Conservation (phyloP, 441 rosid genomes). For the Corymbia calophylla region DNA sequence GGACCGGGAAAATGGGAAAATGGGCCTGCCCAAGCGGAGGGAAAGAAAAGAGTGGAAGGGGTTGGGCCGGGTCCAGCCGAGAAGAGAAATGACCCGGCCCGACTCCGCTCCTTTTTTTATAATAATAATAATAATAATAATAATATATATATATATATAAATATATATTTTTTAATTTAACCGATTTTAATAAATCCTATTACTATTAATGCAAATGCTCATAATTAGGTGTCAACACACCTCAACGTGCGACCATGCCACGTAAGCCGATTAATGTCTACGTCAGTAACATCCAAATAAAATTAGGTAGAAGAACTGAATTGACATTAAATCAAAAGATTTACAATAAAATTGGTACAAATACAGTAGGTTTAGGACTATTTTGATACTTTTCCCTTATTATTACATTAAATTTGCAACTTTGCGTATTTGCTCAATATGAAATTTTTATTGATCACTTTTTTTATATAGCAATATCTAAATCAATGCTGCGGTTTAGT, state of each 20-base stretch:
- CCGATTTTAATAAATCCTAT: too few species aligned
- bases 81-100: neutral
- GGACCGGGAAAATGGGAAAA: neutral
- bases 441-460: neutral
- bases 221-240: neutral
- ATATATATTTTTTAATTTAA: too few species aligned
- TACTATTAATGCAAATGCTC: too few species aligned
- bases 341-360: accelerated
- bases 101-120: too few species aligned
- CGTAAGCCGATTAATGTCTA: accelerated
- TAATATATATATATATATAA: too few species aligned
- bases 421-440: neutral
- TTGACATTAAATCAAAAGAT: accelerated
- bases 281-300: accelerated
- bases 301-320: accelerated
- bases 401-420: neutral
- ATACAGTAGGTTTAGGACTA: too few species aligned
- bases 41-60: neutral
- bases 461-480: neutral
- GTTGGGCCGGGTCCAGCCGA: neutral
- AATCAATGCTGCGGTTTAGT: neutral
- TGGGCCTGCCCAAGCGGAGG: accelerated
- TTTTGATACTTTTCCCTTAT: accelerated
- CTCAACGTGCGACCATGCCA: accelerated
- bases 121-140: too few species aligned